phyloP scores from a whole-genome alignment of 768 basidiomycete species.

The Boletus patriciae region DNA sequence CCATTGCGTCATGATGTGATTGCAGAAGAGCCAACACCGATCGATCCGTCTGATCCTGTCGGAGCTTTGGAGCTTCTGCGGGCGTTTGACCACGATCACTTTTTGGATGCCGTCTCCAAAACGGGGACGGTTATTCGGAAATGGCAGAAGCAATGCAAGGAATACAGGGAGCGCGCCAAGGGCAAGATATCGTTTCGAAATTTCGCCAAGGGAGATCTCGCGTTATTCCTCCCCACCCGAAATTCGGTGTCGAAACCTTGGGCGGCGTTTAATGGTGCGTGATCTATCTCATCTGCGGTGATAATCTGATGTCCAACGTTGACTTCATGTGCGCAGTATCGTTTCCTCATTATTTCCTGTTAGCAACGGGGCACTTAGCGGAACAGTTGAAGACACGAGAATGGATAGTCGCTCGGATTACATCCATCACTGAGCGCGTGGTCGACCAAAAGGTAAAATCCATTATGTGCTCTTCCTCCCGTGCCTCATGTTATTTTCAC shows the following conservation, averaged over 20 bases:
- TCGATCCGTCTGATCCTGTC: conserved; percentile 75
- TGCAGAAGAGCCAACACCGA: conserved; percentile 63
- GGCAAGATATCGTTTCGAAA: conserved; percentile 97
- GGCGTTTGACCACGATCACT: conserved; percentile 80
- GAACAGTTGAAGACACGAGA: conserved; percentile 90
- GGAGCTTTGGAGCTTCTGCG: conserved; percentile 68
- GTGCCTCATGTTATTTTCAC: conserved; percentile 4
- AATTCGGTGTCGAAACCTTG: conserved; percentile 93
- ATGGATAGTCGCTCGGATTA: conserved; percentile 94
- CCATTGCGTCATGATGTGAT: conserved; percentile 52
- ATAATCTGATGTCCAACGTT: background rate
- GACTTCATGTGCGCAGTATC: conserved; percentile 55
- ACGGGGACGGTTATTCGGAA: conserved; percentile 87
- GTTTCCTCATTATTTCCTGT: conserved; percentile 96
- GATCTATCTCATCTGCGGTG: background rate
- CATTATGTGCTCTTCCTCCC: background rate
- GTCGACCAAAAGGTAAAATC: conserved; percentile 68
- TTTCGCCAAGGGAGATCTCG: conserved; percentile 93
- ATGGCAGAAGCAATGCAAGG: conserved; percentile 97
- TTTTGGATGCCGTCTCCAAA: conserved; percentile 79
- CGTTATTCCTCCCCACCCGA: conserved; percentile 92
- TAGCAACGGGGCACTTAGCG: conserved; percentile 80
- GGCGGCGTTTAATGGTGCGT: conserved; percentile 96
- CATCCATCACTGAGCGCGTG: conserved; percentile 80
- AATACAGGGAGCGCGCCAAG: conserved; percentile 92